phyloP scores from a whole-genome alignment of 768 basidiomycete species.

The Mycena vitilis region DNA sequence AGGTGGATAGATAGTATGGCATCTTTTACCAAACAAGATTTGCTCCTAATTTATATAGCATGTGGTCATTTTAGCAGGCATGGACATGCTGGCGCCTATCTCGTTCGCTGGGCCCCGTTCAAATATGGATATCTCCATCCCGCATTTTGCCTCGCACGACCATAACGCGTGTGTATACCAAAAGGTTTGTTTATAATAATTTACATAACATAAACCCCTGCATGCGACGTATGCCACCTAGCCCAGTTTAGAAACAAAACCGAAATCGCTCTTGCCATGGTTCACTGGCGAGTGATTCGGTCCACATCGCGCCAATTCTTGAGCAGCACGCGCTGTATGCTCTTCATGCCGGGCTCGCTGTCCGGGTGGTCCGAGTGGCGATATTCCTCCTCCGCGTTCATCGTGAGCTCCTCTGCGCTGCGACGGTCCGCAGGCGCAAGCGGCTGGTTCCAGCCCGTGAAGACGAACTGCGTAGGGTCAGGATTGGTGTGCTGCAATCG shows the following conservation, averaged over 20 bases:
- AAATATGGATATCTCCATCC: too few species aligned
- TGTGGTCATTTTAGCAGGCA: too few species aligned
- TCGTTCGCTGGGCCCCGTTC: too few species aligned
- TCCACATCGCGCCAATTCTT: constrained; percentile 58
- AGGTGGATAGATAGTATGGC: too few species aligned
- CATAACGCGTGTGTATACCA: not conserved
- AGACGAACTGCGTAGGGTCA: constrained; percentile 64
- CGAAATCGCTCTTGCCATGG: not conserved
- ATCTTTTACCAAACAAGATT: too few species aligned
- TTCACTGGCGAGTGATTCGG: constrained; percentile 40
- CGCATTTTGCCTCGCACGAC: too few species aligned
- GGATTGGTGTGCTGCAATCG: constrained; percentile 59
- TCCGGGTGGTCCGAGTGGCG: constrained; percentile 42
- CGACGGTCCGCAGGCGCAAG: constrained; percentile 75
- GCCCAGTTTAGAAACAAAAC: too few species aligned
- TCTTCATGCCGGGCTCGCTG: constrained; percentile 48
- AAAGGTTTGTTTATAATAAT: not conserved
- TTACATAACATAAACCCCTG: too few species aligned
- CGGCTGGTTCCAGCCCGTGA: constrained; percentile 71
- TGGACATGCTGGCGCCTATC: too few species aligned
- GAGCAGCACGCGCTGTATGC: constrained; percentile 54
- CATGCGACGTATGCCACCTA: too few species aligned
- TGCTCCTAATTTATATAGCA: too few species aligned
- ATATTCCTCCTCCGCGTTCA: constrained; percentile 49
- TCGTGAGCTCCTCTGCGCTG: constrained; percentile 64